Evolutionary conservation across 202 grass and related monocot genomes (phyloP).

Genomic region (Hordeum pubiflorum): DNA sequence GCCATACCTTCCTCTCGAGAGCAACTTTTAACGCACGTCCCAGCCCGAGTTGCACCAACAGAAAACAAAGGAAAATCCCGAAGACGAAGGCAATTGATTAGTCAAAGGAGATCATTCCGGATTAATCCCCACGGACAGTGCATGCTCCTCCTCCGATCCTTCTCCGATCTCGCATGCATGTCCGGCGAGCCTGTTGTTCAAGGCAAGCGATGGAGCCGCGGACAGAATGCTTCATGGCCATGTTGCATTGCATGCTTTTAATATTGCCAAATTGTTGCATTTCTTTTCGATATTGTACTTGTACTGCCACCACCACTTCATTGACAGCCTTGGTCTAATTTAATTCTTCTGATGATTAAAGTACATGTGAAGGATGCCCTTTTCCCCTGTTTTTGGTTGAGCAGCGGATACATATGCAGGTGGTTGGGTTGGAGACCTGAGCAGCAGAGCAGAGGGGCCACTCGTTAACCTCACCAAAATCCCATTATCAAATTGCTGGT

Average conservation of each 20-base stretch:
- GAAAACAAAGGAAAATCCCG: no score
- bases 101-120: no score
- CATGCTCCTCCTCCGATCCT: no score
- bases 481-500: background rate
- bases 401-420: no score
- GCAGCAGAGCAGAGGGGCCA: slow-evolving; percentile 1
- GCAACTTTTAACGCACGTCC: no score
- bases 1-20: no score
- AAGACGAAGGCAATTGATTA: no score
- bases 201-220: background rate
- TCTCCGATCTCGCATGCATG: no score
- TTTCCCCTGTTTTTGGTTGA: background rate
- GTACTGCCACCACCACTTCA: background rate
- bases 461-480: background rate
- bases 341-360: background rate
- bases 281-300: background rate
- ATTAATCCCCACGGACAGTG: no score
- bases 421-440: background rate
- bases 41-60: no score
- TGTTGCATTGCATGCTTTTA: background rate
- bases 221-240: background rate
- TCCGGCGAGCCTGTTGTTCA: background rate
- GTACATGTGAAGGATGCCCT: background rate
- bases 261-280: background rate
- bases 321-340: no score